Evolutionary conservation across 768 basidiomycete genomes (phyloP).

Genomic region (Arthromyces matolae): DNA sequence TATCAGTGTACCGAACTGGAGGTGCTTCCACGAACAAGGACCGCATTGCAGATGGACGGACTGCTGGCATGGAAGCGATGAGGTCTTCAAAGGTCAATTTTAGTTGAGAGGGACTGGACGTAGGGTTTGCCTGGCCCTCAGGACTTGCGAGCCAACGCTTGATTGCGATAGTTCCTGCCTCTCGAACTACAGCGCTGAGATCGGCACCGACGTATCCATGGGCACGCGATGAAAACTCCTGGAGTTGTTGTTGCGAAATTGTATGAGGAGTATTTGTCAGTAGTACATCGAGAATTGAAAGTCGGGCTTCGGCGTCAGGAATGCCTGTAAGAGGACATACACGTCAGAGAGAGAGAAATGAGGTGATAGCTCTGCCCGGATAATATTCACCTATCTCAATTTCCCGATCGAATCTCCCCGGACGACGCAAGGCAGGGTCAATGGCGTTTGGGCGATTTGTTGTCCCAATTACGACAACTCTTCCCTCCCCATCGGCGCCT

Average conservation of each 20-base stretch:
- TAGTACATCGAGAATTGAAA: constrained; percentile 83
- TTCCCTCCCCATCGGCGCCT: constrained; percentile 38
- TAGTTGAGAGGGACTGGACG: constrained; percentile 18
- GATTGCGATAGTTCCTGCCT: constrained; percentile 89
- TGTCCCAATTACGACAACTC: constrained; percentile 93
- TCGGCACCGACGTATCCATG: constrained; percentile 99
- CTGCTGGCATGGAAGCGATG: constrained; percentile 62
- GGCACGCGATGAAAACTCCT: constrained; percentile 66
- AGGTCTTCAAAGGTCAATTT: constrained; percentile 62
- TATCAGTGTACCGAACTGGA: constrained; percentile 77
- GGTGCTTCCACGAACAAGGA: constrained; percentile 88
- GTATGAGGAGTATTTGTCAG: constrained; percentile 77
- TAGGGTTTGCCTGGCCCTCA: constrained; percentile 13
- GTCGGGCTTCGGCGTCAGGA: constrained; percentile 81
- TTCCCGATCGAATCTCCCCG: constrained; percentile 91
- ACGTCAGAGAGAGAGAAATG: constrained; percentile 5
- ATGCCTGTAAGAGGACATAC: constrained; percentile 51
- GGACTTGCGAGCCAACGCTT: constrained; percentile 63
- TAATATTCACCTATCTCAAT: constrained; percentile 79
- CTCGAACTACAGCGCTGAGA: constrained; percentile 85
- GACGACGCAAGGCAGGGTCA: constrained; percentile 85
- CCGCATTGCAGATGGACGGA: constrained; percentile 92
- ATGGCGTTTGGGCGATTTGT: constrained; percentile 96
- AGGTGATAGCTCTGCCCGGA: neutral
- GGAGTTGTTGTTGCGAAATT: constrained; percentile 58